Percentiles rank a stretch among this genome's conserved stretches.
Evolutionary conservation across 345 rosid species (phyloP).

Genomic region (Noccaea caerulescens): DNA sequence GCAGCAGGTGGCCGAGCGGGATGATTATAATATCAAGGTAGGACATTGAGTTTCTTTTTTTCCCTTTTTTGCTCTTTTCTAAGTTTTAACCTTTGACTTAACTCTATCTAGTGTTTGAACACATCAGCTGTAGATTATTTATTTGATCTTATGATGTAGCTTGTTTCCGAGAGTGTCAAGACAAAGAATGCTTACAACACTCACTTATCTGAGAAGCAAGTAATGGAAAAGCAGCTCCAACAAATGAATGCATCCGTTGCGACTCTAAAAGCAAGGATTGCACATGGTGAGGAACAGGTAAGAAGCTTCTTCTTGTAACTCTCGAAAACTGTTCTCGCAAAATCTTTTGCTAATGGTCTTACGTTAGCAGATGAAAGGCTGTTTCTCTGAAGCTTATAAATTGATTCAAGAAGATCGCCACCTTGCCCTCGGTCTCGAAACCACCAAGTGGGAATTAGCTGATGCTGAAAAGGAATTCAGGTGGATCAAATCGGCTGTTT

Average conservation of each 20-base stretch:
- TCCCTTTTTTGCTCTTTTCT: slow-evolving; percentile 7
- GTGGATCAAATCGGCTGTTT: slow-evolving; percentile 73
- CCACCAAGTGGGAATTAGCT: slow-evolving; percentile 71
- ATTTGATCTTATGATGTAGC: slow-evolving; percentile 55
- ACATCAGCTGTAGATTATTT: slow-evolving; percentile 9
- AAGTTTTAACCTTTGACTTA: not conserved
- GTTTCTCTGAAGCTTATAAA: slow-evolving; percentile 64
- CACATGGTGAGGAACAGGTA: slow-evolving; percentile 80
- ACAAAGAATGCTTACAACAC: slow-evolving; percentile 70
- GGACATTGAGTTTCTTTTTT: not conserved
- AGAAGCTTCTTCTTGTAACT: slow-evolving; percentile 14
- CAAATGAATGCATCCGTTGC: slow-evolving; percentile 65
- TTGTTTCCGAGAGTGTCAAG: slow-evolving; percentile 97
- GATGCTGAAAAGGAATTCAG: slow-evolving; percentile 89
- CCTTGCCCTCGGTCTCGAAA: slow-evolving; percentile 63
- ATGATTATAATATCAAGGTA: slow-evolving; percentile 94
- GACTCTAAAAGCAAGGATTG: slow-evolving; percentile 63
- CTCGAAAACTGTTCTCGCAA: not conserved
- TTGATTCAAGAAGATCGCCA: slow-evolving; percentile 76
- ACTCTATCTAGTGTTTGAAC: slow-evolving; percentile 26
- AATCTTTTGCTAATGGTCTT: slow-evolving; percentile 18
- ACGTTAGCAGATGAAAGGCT: slow-evolving; percentile 72
- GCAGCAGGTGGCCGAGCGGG: slow-evolving; percentile 88
- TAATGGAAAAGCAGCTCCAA: slow-evolving; percentile 71
- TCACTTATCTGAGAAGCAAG: slow-evolving; percentile 81